Evolutionary conservation across 306 rosid species (phyloP).

Genomic region (Malus sieversii): DNA sequence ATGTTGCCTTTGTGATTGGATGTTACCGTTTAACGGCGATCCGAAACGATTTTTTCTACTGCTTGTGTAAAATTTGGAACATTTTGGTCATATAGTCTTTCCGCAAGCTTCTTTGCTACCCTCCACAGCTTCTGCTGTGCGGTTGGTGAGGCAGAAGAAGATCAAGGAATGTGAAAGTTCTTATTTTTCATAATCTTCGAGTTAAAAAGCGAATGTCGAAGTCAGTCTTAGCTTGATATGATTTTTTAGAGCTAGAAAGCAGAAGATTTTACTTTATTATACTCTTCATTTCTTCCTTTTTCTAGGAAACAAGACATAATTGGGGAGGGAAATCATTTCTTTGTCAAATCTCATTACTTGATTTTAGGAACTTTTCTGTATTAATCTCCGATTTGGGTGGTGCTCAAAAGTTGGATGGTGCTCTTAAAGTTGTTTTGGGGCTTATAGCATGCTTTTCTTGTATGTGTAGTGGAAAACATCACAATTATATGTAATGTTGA

Average conservation of each 20-base stretch:
- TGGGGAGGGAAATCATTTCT: conserved; percentile 9
- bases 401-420: conserved; percentile 8
- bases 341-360: conserved; percentile 4
- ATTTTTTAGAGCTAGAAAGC: conserved; percentile 9
- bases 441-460: conserved; percentile 20
- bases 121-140: conserved; percentile 1
- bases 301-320: conserved; percentile 1
- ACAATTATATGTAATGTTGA: conserved; percentile 23
- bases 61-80: not conserved
- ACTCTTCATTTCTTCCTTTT: conserved; percentile 2
- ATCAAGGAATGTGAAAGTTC: not conserved
- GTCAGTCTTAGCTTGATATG: not conserved
- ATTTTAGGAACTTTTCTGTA: not conserved
- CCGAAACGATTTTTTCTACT: not conserved
- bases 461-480: conserved; percentile 32
- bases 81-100: not conserved
- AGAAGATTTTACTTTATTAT: conserved; percentile 5
- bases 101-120: not conserved
- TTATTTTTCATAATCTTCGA: not conserved
- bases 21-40: not conserved
- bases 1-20: not conserved
- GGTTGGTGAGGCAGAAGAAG: conserved; percentile 11
- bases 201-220: not conserved
- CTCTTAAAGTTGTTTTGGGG: not conserved
- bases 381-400: not conserved